Conservation (phyloP, 768 basidiomycete genomes). For the Pulveroboletus sp. region DNA sequence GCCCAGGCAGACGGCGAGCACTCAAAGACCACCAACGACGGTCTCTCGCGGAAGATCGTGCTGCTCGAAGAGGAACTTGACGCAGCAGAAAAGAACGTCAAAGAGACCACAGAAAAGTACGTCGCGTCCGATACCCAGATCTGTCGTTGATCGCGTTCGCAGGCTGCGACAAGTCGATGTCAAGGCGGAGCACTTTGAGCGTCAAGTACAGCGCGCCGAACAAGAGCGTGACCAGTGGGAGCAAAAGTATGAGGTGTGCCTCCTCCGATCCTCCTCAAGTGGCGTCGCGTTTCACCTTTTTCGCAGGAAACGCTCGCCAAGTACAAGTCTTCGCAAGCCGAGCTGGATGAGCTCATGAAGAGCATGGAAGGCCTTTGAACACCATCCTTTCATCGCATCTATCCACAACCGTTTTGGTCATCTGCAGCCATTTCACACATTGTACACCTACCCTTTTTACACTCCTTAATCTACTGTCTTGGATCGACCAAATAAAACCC, state of each 20-base stretch:
- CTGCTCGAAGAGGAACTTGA: conserved; percentile 95
- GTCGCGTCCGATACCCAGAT: conserved; percentile 33
- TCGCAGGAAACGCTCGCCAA: conserved; percentile 67
- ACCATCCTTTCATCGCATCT: conserved; percentile 5
- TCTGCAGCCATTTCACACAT: conserved; percentile 14
- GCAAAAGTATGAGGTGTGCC: conserved; percentile 86
- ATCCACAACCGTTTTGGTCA: conserved; percentile 9
- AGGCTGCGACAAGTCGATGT: conserved; percentile 96
- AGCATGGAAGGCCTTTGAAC: conserved; percentile 69
- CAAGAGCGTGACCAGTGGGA: conserved; percentile 92
- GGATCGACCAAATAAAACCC: conserved; percentile 12
- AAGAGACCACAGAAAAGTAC: conserved; percentile 95
- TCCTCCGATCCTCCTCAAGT: neutral
- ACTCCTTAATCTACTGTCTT: conserved; percentile 21
- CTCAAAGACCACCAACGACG: conserved; percentile 69
- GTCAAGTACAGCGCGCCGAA: conserved; percentile 80
- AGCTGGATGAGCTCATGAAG: conserved; percentile 78
- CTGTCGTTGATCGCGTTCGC: conserved; percentile 17
- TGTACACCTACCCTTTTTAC: conserved; percentile 24
- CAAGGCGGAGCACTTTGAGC: conserved; percentile 98
- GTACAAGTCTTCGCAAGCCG: conserved; percentile 67
- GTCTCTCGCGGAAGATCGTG: conserved; percentile 76
- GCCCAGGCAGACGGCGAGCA: conserved; percentile 63
- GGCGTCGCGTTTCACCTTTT: conserved; percentile 1
- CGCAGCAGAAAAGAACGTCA: conserved; percentile 90